Base-by-base conservation (phyloP, 2,329 filamentous ascomycete species). In the Sclerotinia borealis region DNA sequence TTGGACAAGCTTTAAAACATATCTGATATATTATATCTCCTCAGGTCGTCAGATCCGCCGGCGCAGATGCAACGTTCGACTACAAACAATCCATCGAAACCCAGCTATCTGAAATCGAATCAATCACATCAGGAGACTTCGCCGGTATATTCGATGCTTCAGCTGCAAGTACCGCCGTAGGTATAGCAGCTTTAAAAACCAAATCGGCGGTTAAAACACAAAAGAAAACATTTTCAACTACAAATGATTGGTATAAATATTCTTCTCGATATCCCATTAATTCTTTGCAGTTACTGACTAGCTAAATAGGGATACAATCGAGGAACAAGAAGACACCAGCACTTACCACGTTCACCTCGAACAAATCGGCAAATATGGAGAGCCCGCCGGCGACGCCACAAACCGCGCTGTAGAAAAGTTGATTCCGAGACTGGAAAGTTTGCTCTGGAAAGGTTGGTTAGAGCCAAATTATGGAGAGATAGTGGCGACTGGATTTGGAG, bases 41-140 rank as follows among this genome's bases (percentile, higher is more conserved):
- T 13, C 9, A 76, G 76, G 48, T 71, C 27, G 65, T 73, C 0
- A 62, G 69, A n/a, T 64, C 50, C 6, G 63, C 71, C 22, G 75
- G 76, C 0, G 77, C 75, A 8, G 67, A 71, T 10, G 75, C 72
- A 17, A 75, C 71, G 0, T 72, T 77, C 39, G 71, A 76, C 58
- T 72, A 73, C 63, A 71, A 73, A 31, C 63, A 43, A 34, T 65
- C 1, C 27, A 36, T 15, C 9, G 34, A 36, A 22, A 25, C 2
- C 2, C 36, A 58, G 51, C 29, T 63, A 15, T 61, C 41, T 51
- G 51, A 56, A 8, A 39, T 58, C 9, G 4, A 41, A 50, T 55
- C 29, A 9, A 47, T 45, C 9, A 61, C 59, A n/a, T 43, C 22
- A 19, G 59, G 59, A 34, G 50, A 61, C 9, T 61, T 61, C 2